phyloP scores from a whole-genome alignment of 2,329 filamentous ascomycete genomes.

The Rhexocercosporidium sp. region DNA sequence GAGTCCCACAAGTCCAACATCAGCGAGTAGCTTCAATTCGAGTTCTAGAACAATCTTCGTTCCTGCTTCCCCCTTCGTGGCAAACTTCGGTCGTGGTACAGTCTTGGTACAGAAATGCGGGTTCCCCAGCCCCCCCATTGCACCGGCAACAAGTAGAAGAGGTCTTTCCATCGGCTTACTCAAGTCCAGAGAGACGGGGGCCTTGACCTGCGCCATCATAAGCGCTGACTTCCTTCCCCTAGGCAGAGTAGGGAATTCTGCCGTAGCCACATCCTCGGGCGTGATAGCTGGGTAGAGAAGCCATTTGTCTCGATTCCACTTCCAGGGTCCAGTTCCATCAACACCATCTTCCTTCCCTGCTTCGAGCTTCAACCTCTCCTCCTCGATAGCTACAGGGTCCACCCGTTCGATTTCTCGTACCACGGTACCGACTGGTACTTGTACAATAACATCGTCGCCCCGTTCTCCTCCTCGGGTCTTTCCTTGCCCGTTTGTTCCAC shows the following conservation, averaged over 20 bases:
- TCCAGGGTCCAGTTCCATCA: constrained; percentile 42
- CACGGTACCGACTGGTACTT: constrained; percentile 91
- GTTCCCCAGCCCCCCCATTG: constrained; percentile 89
- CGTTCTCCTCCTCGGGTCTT: constrained; percentile 75
- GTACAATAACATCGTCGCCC: constrained; percentile 85
- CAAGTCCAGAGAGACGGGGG: constrained; percentile 75
- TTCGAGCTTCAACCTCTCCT: constrained; percentile 47
- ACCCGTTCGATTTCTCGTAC: constrained; percentile 80
- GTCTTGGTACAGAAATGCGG: constrained; percentile 85
- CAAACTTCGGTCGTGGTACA: constrained; percentile 81
- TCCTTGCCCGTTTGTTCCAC: constrained; percentile 80
- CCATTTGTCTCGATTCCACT: constrained; percentile 72
- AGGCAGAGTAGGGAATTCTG: constrained; percentile 62
- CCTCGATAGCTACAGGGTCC: constrained; percentile 77
- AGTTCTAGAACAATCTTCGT: constrained; percentile 81
- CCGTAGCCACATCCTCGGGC: constrained; percentile 68
- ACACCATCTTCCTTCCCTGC: constrained; percentile 46
- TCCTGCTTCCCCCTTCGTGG: constrained; percentile 82
- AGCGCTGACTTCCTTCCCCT: constrained; percentile 61
- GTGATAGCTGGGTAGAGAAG: constrained; percentile 82
- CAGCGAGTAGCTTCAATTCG: constrained; percentile 92
- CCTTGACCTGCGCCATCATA: constrained; percentile 64
- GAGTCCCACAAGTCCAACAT: constrained; percentile 91
- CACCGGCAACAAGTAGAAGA: constrained; percentile 84
- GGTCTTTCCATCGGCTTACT: constrained; percentile 80